Evolutionary conservation across 2,329 filamentous ascomycete genomes (phyloP), one percentile per base, ranked within the genome.

Genomic region (Hymenoscyphus repandus): DNA sequence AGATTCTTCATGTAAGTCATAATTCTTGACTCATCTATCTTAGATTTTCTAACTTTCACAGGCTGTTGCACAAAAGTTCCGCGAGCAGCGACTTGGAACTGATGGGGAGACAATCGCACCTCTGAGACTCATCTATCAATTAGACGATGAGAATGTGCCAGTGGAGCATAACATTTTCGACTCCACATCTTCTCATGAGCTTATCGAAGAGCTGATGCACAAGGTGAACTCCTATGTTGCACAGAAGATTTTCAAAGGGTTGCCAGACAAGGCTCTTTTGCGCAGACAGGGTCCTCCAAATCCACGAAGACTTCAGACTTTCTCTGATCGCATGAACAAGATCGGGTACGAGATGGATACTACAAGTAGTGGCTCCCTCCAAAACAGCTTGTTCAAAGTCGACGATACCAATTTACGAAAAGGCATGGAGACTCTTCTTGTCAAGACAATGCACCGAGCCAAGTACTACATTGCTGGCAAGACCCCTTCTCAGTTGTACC

Each of bases 121-220:
- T 37, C 80, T 99, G 47, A 87, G 93, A 51, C 79, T 99, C 42
- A 76, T 97, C 55, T 90, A 96, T 70, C 91, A 96, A 71, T 79
- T 97, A 37, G 93, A 99, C 61, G 93, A 99, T 62, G 93, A 99
- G 76, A 97, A 97, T 69, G 90, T 96, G 47, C 93, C 92, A 2
- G 91, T 97, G 37, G 90, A 96, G 72, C 83, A 90, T 68, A 99
- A 97, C 72, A 88, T 99, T 58, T 99, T 97, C 65, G 86, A 96
- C 68, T 92, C 89, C 30, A 90, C 89, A 11, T 77, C 85, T 9
- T 89, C 91, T 2, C 90, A 95, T 57, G 92, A 97, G 72, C 81
- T 97, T 56, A 89, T 96, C 40, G 93, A 99, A 69, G 93, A 99
- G 73, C 76, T 99, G 47, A 86, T 90, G 72, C 88, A 96, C 76